These are phyloP conservation scores for Malassezia furfur DNA, from an alignment of 1,284 basidiomycete species.

Conservation along the genomic window DNA sequence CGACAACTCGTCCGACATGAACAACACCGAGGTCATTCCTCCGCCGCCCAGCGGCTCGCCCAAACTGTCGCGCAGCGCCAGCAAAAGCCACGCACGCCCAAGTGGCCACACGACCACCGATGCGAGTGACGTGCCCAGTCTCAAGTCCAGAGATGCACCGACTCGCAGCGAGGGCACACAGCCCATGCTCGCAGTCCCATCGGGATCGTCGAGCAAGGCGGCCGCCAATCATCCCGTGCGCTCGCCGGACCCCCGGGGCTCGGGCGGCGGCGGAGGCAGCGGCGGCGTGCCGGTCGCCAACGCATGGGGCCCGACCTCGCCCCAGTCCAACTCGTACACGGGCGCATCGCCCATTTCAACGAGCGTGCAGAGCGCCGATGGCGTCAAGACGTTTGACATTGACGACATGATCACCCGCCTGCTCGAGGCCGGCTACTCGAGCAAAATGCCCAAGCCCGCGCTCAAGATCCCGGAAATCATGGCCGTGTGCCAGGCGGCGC, in stretches of 20 bases:
- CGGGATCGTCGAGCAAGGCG: conserved; percentile 17
- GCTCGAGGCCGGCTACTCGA: conserved; percentile 91
- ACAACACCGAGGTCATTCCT: not conserved
- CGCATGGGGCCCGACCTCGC: conserved; percentile 4
- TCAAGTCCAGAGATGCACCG: not conserved
- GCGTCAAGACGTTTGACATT: conserved; percentile 63
- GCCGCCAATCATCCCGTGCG: conserved; percentile 22
- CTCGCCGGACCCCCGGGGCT: conserved; percentile 26
- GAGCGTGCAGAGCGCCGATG: conserved; percentile 18
- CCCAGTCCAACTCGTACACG: conserved; percentile 7
- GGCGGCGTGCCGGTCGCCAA: conserved; percentile 2
- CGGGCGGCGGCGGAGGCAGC: not conserved
- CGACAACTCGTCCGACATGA: not conserved
- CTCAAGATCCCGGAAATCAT: conserved; percentile 95
- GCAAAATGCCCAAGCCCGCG: conserved; percentile 93
- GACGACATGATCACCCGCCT: conserved; percentile 97
- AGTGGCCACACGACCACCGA: not conserved
- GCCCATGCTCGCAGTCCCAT: conserved; percentile 15
- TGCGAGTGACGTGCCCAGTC: not conserved
- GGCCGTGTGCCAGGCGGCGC: conserved; percentile 87
- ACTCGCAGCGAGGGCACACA: not conserved
- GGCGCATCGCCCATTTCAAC: conserved; percentile 19
- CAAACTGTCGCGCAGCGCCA: not conserved
- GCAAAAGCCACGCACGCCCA: not conserved
- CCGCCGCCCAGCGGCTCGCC: not conserved